Percentiles rank a stretch among this genome's conserved stretches.
Evolutionary conservation across 2,329 filamentous ascomycete species (phyloP).

Genomic region (Aureobasidium sp.): DNA sequence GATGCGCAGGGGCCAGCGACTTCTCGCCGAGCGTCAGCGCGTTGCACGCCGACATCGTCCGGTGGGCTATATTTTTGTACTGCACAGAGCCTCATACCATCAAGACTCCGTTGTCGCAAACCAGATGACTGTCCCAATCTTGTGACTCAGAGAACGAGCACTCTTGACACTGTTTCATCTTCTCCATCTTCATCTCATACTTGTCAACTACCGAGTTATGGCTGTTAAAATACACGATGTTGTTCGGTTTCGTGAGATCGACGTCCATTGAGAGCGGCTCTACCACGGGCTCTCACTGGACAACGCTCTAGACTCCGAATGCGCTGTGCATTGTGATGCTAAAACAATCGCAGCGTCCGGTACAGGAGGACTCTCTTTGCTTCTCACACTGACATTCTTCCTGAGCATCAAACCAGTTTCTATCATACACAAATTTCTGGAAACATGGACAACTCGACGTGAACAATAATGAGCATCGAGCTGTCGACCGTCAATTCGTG

Average conservation of each 20-base stretch:
- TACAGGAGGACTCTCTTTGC: neutral
- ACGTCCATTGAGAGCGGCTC: neutral
- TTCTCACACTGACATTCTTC: neutral
- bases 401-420: neutral
- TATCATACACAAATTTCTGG: too few relatives aligned
- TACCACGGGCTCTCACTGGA: neutral
- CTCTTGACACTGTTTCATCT: neutral
- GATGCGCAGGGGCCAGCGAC: neutral
- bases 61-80: neutral
- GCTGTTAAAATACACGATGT: neutral
- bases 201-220: neutral
- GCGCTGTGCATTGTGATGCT: neutral
- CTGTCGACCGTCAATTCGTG: neutral
- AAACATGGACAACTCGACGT: neutral
- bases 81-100: slow-evolving; percentile 3
- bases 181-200: neutral
- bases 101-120: slow-evolving; percentile 3
- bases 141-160: neutral
- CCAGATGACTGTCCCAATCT: neutral
- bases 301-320: neutral
- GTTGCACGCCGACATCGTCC: slow-evolving; percentile 1
- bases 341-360: neutral
- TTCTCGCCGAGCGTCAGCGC: neutral
- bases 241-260: neutral
- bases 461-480: neutral